Evolutionary conservation across 2,329 filamentous ascomycete species (phyloP).

Genomic region (Beauveria asiatica): DNA sequence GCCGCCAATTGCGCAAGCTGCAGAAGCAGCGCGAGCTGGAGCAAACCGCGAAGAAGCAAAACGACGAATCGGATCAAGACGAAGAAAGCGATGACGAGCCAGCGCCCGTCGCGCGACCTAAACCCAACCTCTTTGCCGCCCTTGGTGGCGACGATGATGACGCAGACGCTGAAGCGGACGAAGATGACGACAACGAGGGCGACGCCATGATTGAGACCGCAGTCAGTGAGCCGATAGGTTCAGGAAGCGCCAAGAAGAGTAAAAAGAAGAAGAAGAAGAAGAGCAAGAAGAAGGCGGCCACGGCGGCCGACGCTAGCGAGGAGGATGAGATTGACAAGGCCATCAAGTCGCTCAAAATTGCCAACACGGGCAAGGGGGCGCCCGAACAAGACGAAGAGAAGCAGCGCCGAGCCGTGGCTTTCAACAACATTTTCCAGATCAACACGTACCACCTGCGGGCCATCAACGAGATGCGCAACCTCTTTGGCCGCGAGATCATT

Average conservation of each 20-base stretch:
- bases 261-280: conserved; percentile 29
- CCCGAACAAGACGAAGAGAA: conserved; percentile 1
- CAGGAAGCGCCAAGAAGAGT: conserved; percentile 20
- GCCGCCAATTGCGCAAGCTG: conserved; percentile 42
- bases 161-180: conserved; percentile 28
- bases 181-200: conserved; percentile 19
- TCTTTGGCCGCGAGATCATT: conserved; percentile 51
- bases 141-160: conserved; percentile 37
- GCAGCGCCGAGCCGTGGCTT: conserved; percentile 23
- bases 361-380: conserved; percentile 8
- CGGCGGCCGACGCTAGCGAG: conserved; percentile 16
- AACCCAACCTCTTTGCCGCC: conserved; percentile 42
- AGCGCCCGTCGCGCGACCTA: conserved; percentile 28
- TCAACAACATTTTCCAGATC: conserved; percentile 35
- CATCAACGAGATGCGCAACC: conserved; percentile 75
- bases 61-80: conserved; percentile 18
- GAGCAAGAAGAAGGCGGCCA: conserved; percentile 28
- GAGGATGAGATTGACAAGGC: conserved; percentile 50
- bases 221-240: conserved; percentile 21
- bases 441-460: conserved; percentile 70
- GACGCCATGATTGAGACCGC: conserved; percentile 18
- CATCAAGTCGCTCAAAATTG: conserved; percentile 39
- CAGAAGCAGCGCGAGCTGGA: conserved; percentile 41
- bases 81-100: conserved; percentile 24
- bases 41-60: conserved; percentile 14